phyloP scores from a whole-genome alignment of 2,329 filamentous ascomycete species.

The Epichloe aotearoae region DNA sequence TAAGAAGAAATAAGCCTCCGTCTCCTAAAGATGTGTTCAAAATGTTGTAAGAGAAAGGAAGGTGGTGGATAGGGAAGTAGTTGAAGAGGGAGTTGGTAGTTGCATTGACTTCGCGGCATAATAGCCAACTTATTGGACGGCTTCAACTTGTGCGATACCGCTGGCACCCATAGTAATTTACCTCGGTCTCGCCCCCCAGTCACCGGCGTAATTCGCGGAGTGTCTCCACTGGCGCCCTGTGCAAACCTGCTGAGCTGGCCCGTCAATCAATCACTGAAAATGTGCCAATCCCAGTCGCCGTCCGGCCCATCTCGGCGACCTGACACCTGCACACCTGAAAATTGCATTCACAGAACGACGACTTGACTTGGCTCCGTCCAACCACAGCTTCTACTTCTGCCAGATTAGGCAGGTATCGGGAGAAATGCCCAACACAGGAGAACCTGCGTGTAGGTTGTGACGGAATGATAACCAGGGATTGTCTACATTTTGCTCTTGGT shows the following conservation, averaged over 20 bases:
- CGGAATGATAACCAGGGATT: neutral
- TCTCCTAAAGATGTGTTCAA: neutral
- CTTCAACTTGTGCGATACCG: slow-evolving; percentile 9
- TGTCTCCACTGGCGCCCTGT: neutral
- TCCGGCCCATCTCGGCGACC: neutral
- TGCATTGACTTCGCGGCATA: neutral
- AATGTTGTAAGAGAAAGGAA: neutral
- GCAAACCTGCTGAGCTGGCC: too few relatives aligned
- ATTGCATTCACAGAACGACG: neutral
- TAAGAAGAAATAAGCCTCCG: neutral
- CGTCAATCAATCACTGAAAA: too few relatives aligned
- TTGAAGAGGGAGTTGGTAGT: slow-evolving; percentile 9
- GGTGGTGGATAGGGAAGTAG: slow-evolving; percentile 5
- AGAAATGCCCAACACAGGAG: neutral
- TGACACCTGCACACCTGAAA: neutral
- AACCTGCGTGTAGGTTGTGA: neutral
- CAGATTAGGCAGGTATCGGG: slow-evolving; percentile 3
- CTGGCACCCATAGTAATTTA: neutral
- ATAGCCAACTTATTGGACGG: neutral
- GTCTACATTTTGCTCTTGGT: neutral
- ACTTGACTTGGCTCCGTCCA: neutral
- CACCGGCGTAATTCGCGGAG: slow-evolving; percentile 6
- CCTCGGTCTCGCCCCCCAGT: neutral
- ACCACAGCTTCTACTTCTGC: neutral
- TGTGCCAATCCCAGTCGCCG: too few relatives aligned